phyloP scores from a whole-genome alignment of 2,329 filamentous ascomycete genomes.

The Ilyonectria destructans region DNA sequence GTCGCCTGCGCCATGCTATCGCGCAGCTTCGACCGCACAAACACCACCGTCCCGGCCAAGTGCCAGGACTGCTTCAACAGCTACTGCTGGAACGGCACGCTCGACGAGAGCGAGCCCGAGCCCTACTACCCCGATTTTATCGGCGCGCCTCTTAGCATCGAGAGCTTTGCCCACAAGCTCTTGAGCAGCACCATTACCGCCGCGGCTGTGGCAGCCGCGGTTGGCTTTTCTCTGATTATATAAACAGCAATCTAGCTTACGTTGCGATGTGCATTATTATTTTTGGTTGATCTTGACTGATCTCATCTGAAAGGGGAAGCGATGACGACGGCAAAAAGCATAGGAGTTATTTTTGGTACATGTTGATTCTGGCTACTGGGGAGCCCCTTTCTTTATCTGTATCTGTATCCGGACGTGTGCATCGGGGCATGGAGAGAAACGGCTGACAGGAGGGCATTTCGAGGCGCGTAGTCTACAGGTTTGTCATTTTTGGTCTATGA shows the following conservation, averaged over 20 bases:
- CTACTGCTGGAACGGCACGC: slow-evolving; percentile 96
- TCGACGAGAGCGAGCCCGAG: slow-evolving; percentile 54
- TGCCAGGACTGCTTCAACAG: slow-evolving; percentile 83
- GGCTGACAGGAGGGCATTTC: slow-evolving; percentile 3
- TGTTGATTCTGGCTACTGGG: slow-evolving; percentile 8
- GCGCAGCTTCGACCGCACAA: slow-evolving; percentile 81
- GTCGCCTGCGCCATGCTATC: slow-evolving; percentile 90
- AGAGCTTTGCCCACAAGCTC: slow-evolving; percentile 42
- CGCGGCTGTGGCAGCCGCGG: slow-evolving; percentile 38
- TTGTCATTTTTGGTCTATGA: slow-evolving; percentile 16
- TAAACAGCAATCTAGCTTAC: slow-evolving; percentile 30
- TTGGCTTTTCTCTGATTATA: slow-evolving; percentile 40
- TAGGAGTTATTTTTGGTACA: slow-evolving; percentile 17
- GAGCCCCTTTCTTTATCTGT: background rate
- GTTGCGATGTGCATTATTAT: slow-evolving; percentile 11
- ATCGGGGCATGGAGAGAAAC: slow-evolving; percentile 15
- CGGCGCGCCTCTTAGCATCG: slow-evolving; percentile 46
- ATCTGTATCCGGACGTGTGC: background rate
- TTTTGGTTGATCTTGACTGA: slow-evolving; percentile 1
- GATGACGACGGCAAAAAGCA: background rate
- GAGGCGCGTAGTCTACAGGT: background rate
- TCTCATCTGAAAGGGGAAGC: background rate
- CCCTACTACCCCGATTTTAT: slow-evolving; percentile 51
- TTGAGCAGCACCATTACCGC: slow-evolving; percentile 37
- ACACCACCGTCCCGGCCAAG: slow-evolving; percentile 76